Conservation (phyloP, 1,284 basidiomycete genomes). For the Singerocomus inundabilis region DNA sequence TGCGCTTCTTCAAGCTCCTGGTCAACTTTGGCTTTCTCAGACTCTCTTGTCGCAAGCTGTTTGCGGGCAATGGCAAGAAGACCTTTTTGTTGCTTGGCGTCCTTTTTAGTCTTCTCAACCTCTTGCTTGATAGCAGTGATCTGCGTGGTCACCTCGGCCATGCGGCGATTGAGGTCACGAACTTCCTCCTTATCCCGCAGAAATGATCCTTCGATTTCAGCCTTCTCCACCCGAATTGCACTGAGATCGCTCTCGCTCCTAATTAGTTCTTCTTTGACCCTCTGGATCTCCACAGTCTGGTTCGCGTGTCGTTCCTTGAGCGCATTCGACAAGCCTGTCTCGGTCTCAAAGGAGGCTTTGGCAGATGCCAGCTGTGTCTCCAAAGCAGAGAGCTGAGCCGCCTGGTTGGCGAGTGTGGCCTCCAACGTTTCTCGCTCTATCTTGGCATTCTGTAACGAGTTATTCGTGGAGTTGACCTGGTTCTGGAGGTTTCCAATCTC, state of each 20-base stretch:
- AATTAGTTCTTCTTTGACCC: slow-evolving; percentile 80
- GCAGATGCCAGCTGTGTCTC: slow-evolving; percentile 75
- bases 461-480: slow-evolving; percentile 78
- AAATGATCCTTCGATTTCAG: slow-evolving; percentile 86
- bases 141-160: slow-evolving; percentile 79
- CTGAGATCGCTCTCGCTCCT: slow-evolving; percentile 90
- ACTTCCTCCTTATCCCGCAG: slow-evolving; percentile 95
- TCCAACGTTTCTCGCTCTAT: slow-evolving; percentile 59
- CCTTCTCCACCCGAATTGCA: slow-evolving; percentile 85
- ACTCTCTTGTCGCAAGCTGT: slow-evolving; percentile 85
- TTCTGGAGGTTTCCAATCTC: slow-evolving; percentile 87
- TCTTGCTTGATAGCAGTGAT: slow-evolving; percentile 71
- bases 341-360: slow-evolving; percentile 82
- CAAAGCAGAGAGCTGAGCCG: slow-evolving; percentile 66
- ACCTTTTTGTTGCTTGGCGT: slow-evolving; percentile 95
- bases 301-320: slow-evolving; percentile 70
- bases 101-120: slow-evolving; percentile 89
- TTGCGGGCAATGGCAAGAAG: slow-evolving; percentile 93
- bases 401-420: slow-evolving; percentile 58
- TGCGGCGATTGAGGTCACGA: slow-evolving; percentile 79
- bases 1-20: slow-evolving; percentile 70
- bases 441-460: slow-evolving; percentile 61
- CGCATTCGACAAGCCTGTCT: slow-evolving; percentile 71
- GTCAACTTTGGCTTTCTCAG: slow-evolving; percentile 68
- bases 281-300: slow-evolving; percentile 79